These are phyloP conservation scores for Porphyra umbilicalis DNA, from an alignment of 31 red algal species.

Conservation along the genomic window DNA sequence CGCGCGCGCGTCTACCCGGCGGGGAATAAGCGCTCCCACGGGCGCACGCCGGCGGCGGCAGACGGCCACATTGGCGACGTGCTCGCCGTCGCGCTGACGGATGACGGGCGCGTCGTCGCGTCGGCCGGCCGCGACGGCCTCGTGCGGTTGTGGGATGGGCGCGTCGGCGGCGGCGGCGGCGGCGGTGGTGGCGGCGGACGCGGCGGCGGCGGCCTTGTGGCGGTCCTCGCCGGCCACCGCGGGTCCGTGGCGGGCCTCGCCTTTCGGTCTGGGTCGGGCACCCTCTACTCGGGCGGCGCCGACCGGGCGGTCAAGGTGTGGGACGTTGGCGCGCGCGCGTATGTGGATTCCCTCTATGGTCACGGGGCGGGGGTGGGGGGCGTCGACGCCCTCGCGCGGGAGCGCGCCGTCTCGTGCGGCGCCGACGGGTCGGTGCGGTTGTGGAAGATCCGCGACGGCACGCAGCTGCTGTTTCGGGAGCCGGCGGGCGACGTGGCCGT, in stretches of 20 bases:
- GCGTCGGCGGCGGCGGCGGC: conserved; percentile 14
- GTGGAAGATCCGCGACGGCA: conserved; percentile 86
- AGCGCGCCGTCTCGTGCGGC: conserved; percentile 64
- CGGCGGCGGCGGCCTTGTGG: not conserved
- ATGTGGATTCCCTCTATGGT: conserved; percentile 85
- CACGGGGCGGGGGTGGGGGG: conserved; percentile 68
- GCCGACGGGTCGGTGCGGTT: conserved; percentile 79
- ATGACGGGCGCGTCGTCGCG: conserved; percentile 61
- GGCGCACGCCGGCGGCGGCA: conserved; percentile 17
- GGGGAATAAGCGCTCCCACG: conserved; percentile 8
- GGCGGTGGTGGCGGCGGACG: too few species aligned
- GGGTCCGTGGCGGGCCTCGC: conserved; percentile 47
- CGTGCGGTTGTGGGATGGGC: conserved; percentile 83
- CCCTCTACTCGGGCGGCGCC: conserved; percentile 57
- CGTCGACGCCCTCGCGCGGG: conserved; percentile 34
- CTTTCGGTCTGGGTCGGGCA: conserved; percentile 35
- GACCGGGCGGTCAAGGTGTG: conserved; percentile 88
- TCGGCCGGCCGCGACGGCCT: conserved; percentile 68
- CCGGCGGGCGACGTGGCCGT: conserved; percentile 53
- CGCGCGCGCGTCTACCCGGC: conserved; percentile 12
- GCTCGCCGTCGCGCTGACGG: conserved; percentile 46
- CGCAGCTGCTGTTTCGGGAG: conserved; percentile 82
- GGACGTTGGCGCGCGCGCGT: conserved; percentile 61
- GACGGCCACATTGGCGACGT: conserved; percentile 54
- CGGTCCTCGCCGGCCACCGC: conserved; percentile 63